Conservation (phyloP, 192 early-diverging fungal genomes). For the Umbelopsis sp. region DNA sequence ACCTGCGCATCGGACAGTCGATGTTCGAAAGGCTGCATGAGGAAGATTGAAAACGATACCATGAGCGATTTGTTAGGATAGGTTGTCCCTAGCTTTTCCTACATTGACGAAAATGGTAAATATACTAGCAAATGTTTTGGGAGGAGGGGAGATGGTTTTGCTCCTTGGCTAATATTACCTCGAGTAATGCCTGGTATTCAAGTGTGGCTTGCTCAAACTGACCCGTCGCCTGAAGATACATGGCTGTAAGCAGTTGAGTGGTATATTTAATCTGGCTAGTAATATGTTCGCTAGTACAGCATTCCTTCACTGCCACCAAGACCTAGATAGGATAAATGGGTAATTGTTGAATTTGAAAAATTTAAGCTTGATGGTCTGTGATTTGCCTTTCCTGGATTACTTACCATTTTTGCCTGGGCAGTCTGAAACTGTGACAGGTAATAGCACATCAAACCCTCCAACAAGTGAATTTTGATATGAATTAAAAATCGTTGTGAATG, state of each 20-base stretch:
- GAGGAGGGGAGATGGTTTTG: too few species aligned
- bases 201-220: neutral
- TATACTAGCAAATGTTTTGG: too few species aligned
- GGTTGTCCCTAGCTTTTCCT: neutral
- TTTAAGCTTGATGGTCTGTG: neutral
- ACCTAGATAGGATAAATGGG: neutral
- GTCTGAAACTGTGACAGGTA: neutral
- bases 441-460: slow-evolving; percentile 2
- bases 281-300: neutral
- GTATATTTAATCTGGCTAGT: neutral
- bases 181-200: neutral
- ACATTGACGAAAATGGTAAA: too few species aligned
- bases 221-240: slow-evolving; percentile 1
- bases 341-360: too few species aligned
- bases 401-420: neutral
- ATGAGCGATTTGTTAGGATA: neutral
- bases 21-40: slow-evolving; percentile 2
- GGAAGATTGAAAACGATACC: neutral
- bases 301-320: neutral
- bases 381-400: neutral
- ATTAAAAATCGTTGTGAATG: neutral
- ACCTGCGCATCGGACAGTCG: neutral
- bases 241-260: neutral
- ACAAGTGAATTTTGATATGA: neutral
- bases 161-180: neutral